Percentiles rank a stretch among this genome's conserved stretches.
Conservation (phyloP, 352 stramenopile genomes). For the Pythium myriotylum region DNA sequence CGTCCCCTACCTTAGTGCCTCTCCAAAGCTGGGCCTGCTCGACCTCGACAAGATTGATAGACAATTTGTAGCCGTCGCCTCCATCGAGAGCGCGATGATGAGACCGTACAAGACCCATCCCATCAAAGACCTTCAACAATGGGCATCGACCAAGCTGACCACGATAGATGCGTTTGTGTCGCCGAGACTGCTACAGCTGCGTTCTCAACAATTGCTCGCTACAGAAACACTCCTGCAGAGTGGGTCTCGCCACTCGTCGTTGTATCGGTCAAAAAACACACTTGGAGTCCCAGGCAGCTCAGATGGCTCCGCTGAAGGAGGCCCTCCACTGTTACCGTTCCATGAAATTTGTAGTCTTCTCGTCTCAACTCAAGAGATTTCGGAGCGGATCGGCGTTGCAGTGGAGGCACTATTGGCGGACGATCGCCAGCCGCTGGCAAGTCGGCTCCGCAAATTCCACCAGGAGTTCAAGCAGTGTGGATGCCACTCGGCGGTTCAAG, state of each 20-base stretch:
- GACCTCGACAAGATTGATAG: conserved; percentile 26
- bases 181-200: conserved; percentile 24
- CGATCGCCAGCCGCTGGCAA: conserved; percentile 15
- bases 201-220: conserved; percentile 27
- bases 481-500: conserved; percentile 16
- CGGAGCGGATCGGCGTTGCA: conserved; percentile 22
- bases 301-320: neutral
- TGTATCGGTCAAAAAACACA: conserved; percentile 24
- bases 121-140: conserved; percentile 18
- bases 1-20: conserved; percentile 13
- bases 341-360: conserved; percentile 27
- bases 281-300: neutral
- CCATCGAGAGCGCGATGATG: conserved; percentile 29
- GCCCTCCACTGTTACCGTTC: conserved; percentile 20
- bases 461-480: conserved; percentile 28
- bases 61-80: conserved; percentile 23
- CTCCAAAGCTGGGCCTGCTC: neutral
- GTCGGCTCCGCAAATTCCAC: conserved; percentile 19
- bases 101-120: conserved; percentile 21
- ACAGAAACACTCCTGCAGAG: conserved; percentile 20
- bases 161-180: conserved; percentile 21
- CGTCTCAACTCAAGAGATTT: conserved; percentile 4
- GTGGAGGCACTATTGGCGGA: conserved; percentile 28
- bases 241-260: conserved; percentile 18
- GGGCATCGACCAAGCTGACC: conserved; percentile 8